These are phyloP conservation scores for Bruguiera gymnorhiza DNA, from an alignment of 345 rosid species.

Conservation along the genomic window DNA sequence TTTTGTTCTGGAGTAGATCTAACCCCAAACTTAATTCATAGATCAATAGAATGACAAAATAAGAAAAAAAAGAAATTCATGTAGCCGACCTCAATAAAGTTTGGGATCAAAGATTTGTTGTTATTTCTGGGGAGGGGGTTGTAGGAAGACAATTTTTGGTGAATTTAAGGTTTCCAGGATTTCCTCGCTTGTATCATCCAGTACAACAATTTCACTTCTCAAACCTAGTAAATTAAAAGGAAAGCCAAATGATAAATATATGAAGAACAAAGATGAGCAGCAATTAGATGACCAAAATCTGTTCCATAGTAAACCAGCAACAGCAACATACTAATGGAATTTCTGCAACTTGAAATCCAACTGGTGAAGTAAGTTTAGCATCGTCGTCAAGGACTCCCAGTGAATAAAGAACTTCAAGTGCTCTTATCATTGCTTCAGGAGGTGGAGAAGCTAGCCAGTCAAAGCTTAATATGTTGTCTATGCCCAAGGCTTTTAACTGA, in stretches of 20 bases:
- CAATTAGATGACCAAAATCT: background rate
- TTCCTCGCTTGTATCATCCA: no score
- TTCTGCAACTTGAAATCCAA: conserved; percentile 96
- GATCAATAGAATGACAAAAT: no score
- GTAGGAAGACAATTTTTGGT: no score
- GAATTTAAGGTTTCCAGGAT: no score
- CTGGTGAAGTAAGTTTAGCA: conserved; percentile 95
- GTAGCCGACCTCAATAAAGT: no score
- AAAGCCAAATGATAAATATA: background rate
- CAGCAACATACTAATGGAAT: conserved; percentile 67
- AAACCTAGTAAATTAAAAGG: no score
- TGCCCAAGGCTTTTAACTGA: conserved; percentile 90
- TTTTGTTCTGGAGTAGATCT: no score
- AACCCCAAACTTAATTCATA: no score
- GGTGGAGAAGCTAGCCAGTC: conserved; percentile 97
- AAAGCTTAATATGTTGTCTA: conserved; percentile 89
- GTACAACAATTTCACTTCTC: no score
- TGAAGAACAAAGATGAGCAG: background rate
- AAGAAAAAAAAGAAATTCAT: no score
- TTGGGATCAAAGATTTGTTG: no score
- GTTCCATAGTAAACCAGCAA: background rate
- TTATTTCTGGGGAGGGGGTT: no score
- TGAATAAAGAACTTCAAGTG: conserved; percentile 92
- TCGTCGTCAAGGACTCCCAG: conserved; percentile 90
- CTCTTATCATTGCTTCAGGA: conserved; percentile 82